Evolutionary conservation across 2,329 filamentous ascomycete species (phyloP).

Genomic region (Aspergillus persii): DNA sequence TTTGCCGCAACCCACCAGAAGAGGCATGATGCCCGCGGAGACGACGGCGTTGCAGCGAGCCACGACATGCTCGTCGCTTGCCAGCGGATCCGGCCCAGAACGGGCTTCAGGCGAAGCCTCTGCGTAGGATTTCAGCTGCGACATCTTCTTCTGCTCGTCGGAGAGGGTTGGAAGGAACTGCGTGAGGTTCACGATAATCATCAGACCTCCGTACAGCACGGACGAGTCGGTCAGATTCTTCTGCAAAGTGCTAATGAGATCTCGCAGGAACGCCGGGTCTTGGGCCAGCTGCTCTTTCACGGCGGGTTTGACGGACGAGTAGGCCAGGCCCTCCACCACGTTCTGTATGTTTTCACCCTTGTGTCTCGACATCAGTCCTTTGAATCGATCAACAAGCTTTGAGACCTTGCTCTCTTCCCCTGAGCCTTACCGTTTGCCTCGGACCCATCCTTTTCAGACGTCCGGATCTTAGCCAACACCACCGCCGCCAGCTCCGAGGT

Average conservation of each 20-base stretch:
- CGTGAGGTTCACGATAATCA: constrained; percentile 81
- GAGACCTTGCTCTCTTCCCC: constrained; percentile 47
- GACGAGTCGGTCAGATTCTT: constrained; percentile 61
- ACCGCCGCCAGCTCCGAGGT: constrained; percentile 61
- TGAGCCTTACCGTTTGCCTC: constrained; percentile 32
- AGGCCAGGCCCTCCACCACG: constrained; percentile 87
- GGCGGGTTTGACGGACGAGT: constrained; percentile 79
- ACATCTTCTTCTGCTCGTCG: constrained; percentile 90
- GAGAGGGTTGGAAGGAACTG: constrained; percentile 72
- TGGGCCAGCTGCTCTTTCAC: constrained; percentile 78
- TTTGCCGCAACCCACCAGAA: constrained; percentile 74
- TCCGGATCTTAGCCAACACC: constrained; percentile 65
- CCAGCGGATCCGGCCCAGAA: constrained; percentile 61
- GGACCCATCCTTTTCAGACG: constrained; percentile 32
- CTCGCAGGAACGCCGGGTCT: constrained; percentile 66
- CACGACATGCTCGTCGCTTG: constrained; percentile 72
- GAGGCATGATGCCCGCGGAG: constrained; percentile 71
- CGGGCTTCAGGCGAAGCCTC: constrained; percentile 73
- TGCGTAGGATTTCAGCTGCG: constrained; percentile 89
- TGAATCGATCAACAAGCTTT: constrained; percentile 56
- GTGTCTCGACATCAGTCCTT: constrained; percentile 43
- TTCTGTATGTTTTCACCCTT: constrained; percentile 62
- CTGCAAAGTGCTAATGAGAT: constrained; percentile 56
- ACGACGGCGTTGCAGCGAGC: constrained; percentile 76
- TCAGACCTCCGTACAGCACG: constrained; percentile 79